Evolutionary conservation across 2,329 filamentous ascomycete genomes (phyloP), one percentile per base, ranked within the genome.

Genomic region (Botrytis fabae): DNA sequence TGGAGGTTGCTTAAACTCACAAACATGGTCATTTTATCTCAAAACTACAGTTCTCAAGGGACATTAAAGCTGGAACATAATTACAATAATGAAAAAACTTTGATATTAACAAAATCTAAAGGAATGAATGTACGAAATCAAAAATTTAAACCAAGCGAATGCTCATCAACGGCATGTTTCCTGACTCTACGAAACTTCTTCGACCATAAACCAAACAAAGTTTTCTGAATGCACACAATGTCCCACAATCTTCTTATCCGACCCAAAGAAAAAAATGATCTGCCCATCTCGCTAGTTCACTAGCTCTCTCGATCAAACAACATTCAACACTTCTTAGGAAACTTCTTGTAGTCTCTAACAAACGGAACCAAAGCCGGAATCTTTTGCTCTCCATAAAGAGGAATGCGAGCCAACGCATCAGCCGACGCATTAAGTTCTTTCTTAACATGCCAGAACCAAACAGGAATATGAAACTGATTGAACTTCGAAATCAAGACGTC

Each of bases 401-500:
- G 46, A n/a, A 42, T 32, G 22, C 65, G 14, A 40, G 72, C 73
- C 44, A 75, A 32, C 12, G 42, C 20, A 44, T 73, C 69, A 5
- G 74, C 69, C 25, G 70, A 73, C 38, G 25, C n/a, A 28, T 65
- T 73, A 4, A 44, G 46, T 4, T 57, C 63, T n/a, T 71, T 71
- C 40, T 35, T 46, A 14, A 76, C 71, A 57, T 72, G 57, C 75
- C 73, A 77, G 32, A 76, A 76, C 25, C 32, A 28, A 8, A 77
- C 73, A 16, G 62, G 59, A 0, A 75, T 42, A 8, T 70, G 69
- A 22, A 38, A 10, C 6, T 51, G 57, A 20, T 73, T 60, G 35
- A 74, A 57, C 10, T 70, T 46, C 28, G 44, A 28, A 32, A 74
- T 68, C 46, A 66, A 44, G 14, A n/a, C 8, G 4, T 70, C 61